phyloP scores from a whole-genome alignment of 225 moss, liverwort and hornwort genomes.

The Marchantia polymorpha region DNA sequence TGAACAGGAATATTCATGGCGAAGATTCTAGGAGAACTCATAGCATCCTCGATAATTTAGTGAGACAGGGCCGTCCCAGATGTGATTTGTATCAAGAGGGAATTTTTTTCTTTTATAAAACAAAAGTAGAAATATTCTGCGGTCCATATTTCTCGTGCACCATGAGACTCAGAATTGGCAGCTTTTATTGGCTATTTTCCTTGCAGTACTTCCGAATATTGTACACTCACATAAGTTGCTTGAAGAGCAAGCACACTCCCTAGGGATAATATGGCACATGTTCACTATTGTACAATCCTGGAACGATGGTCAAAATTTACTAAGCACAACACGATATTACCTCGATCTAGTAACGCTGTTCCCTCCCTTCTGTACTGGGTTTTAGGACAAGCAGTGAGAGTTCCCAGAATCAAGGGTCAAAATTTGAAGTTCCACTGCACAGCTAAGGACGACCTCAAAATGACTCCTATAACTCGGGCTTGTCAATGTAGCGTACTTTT shows the following conservation, averaged over 20 bases:
- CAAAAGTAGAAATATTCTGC: too few relatives aligned
- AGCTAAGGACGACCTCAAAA: background rate
- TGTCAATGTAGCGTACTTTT: conserved; percentile 9
- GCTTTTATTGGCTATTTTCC: background rate
- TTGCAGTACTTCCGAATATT: background rate
- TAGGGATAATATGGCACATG: background rate
- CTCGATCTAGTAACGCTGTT: background rate
- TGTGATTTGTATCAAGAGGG: too few relatives aligned
- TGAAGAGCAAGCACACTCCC: background rate
- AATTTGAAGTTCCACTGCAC: background rate
- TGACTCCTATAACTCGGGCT: background rate
- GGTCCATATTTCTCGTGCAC: too few relatives aligned
- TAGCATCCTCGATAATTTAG: too few relatives aligned
- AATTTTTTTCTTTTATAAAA: too few relatives aligned
- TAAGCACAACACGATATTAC: too few relatives aligned
- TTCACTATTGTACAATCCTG: background rate
- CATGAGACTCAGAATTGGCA: too few relatives aligned
- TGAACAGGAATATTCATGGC: too few relatives aligned
- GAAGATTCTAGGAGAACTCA: too few relatives aligned
- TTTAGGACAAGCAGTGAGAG: background rate
- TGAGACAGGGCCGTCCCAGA: too few relatives aligned
- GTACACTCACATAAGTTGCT: conserved; percentile 14
- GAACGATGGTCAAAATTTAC: conserved; percentile 3
- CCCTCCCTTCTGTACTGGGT: background rate
- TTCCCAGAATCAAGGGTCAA: background rate